phyloP scores from a whole-genome alignment of 164 flowering plant genomes.

The Santalum album region DNA sequence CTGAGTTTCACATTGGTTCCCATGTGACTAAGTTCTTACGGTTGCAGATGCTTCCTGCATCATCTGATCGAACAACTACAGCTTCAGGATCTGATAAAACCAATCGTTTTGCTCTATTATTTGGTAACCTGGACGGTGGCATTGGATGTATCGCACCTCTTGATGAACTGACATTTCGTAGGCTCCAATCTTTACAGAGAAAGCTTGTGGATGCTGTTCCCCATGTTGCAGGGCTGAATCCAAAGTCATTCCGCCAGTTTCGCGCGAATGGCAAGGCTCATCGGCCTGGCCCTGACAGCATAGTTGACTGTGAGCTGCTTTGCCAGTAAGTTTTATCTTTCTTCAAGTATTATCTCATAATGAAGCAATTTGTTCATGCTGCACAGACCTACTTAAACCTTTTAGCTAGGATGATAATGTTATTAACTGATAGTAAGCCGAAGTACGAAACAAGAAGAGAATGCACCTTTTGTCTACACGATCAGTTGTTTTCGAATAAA shows the following conservation, averaged over 20 bases:
- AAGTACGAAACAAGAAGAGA: too few relatives aligned
- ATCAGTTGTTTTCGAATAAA: too few relatives aligned
- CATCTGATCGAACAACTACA: conserved; percentile 43
- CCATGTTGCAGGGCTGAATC: conserved; percentile 89
- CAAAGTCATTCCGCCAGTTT: conserved; percentile 79
- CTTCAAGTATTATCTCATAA: background rate
- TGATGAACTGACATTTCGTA: conserved; percentile 88
- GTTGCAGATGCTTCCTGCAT: conserved; percentile 78
- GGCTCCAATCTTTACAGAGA: conserved; percentile 82
- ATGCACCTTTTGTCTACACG: too few relatives aligned
- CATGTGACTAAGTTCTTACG: conserved; percentile 90
- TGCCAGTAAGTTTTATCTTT: conserved; percentile 71
- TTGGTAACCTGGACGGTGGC: conserved; percentile 93
- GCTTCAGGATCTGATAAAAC: conserved; percentile 68
- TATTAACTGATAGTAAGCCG: too few relatives aligned
- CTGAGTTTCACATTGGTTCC: conserved; percentile 94
- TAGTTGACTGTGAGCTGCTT: conserved; percentile 95
- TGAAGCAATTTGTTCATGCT: background rate
- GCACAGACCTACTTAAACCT: too few relatives aligned
- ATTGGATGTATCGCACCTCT: conserved; percentile 94
- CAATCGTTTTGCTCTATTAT: conserved; percentile 81
- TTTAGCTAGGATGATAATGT: too few relatives aligned
- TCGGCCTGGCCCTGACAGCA: conserved; percentile 93
- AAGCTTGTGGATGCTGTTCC: conserved; percentile 84
- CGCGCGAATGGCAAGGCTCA: conserved; percentile 83